phyloP scores from a whole-genome alignment of 176 grass and related monocot species.

The Saccharum officinarum region DNA sequence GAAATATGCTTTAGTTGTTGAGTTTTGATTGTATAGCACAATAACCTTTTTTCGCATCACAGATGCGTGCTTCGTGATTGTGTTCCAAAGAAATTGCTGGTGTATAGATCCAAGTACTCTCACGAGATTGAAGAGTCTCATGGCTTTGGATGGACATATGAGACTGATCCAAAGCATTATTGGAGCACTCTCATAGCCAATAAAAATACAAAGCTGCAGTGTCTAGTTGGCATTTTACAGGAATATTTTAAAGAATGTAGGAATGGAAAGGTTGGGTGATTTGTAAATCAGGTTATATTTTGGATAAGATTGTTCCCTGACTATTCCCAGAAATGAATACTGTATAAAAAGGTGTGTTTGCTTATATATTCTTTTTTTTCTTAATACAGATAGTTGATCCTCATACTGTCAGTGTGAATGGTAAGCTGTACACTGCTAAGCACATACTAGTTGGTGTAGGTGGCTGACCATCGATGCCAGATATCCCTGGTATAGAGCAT shows the following conservation, averaged over 20 bases:
- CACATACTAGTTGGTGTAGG: constrained; percentile 84
- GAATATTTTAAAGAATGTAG: constrained; percentile 65
- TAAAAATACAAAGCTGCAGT: constrained; percentile 76
- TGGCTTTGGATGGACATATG: constrained; percentile 80
- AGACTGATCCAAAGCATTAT: constrained; percentile 68
- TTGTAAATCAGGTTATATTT: constrained; percentile 37
- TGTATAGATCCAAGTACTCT: constrained; percentile 71
- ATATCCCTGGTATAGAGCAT: constrained; percentile 78
- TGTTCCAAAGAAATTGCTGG: constrained; percentile 79
- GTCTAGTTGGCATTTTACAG: constrained; percentile 69
- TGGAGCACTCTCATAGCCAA: constrained; percentile 85
- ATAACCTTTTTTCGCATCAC: constrained; percentile 8
- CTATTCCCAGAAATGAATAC: constrained; percentile 2
- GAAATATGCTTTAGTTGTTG: neutral
- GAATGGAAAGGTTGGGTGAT: constrained; percentile 65
- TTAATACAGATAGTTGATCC: constrained; percentile 67
- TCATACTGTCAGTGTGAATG: constrained; percentile 72
- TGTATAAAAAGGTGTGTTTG: neutral
- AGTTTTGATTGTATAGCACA: neutral
- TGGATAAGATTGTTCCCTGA: constrained; percentile 8
- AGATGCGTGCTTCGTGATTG: constrained; percentile 79
- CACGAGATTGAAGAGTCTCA: constrained; percentile 77
- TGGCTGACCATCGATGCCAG: constrained; percentile 58
- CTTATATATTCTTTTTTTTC: constrained; percentile 27
- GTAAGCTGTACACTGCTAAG: constrained; percentile 72